A percentile compares a stretch with the other conserved stretches of the same genome.
These are phyloP conservation scores for Penicillium sp. DNA, from an alignment of 2,329 filamentous ascomycete species.

Conservation along the genomic window DNA sequence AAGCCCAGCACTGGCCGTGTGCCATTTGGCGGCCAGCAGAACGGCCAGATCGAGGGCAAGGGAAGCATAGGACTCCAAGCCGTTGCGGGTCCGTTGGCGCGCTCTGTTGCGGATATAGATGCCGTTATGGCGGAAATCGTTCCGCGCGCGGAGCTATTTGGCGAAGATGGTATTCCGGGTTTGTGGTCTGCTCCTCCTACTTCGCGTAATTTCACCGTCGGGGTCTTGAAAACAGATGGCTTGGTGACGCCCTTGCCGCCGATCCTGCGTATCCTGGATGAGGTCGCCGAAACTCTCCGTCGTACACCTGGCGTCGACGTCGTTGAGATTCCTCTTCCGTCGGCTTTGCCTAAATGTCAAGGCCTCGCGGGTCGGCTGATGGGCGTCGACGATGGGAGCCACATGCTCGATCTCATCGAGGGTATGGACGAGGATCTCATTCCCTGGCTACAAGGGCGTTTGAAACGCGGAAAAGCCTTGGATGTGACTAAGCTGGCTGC, in stretches of 20 bases:
- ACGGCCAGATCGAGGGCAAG: conserved; percentile 49
- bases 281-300: conserved; percentile 40
- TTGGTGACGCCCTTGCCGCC: conserved; percentile 43
- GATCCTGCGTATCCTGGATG: conserved; percentile 41
- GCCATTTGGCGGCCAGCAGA: conserved; percentile 56
- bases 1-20: conserved; percentile 53
- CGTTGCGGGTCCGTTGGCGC: conserved; percentile 46
- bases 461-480: conserved; percentile 52
- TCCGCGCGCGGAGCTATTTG: conserved; percentile 56
- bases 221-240: conserved; percentile 44
- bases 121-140: conserved; percentile 56
- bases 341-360: conserved; percentile 57
- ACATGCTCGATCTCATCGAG: conserved; percentile 60
- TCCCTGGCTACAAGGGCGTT: conserved; percentile 59
- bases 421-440: conserved; percentile 59
- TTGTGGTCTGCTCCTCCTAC: conserved; percentile 33
- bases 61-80: conserved; percentile 55
- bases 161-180: conserved; percentile 48
- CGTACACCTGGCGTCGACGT: conserved; percentile 53
- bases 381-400: conserved; percentile 58
- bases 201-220: conserved; percentile 40
- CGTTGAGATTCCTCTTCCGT: conserved; percentile 58
- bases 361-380: conserved; percentile 61
- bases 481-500: conserved; percentile 52
- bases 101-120: conserved; percentile 42